phyloP scores from a whole-genome alignment of 305 asterid species.

The Nicotiana rustica region DNA sequence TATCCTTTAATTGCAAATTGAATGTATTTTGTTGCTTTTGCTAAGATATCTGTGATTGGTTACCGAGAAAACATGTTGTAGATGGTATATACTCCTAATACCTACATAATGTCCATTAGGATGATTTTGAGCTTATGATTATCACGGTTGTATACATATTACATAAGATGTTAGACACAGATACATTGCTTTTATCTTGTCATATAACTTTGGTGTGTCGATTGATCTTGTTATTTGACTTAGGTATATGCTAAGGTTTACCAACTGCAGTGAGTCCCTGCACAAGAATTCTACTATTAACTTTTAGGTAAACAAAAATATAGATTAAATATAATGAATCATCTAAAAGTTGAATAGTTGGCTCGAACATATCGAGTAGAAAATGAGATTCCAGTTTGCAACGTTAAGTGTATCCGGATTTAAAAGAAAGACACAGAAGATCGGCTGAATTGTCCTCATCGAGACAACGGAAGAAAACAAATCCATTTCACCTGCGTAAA shows the following conservation, averaged over 20 bases:
- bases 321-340: no score
- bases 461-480: background rate
- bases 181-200: background rate
- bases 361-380: no score
- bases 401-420: background rate
- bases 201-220: background rate
- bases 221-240: background rate
- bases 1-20: background rate
- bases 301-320: no score
- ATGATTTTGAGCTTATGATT: background rate
- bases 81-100: background rate
- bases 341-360: no score
- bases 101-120: background rate
- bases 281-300: background rate
- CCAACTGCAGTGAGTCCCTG: background rate
- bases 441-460: background rate
- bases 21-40: constrained; percentile 13
- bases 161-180: background rate
- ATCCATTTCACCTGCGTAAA: no score
- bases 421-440: background rate
- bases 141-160: background rate
- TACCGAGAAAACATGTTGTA: background rate
- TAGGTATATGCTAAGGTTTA: no score
- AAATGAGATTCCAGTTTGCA: background rate
- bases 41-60: background rate